Conservation (phyloP, 2,329 filamentous ascomycete species). For the Chrysoporthe austroafricana region DNA sequence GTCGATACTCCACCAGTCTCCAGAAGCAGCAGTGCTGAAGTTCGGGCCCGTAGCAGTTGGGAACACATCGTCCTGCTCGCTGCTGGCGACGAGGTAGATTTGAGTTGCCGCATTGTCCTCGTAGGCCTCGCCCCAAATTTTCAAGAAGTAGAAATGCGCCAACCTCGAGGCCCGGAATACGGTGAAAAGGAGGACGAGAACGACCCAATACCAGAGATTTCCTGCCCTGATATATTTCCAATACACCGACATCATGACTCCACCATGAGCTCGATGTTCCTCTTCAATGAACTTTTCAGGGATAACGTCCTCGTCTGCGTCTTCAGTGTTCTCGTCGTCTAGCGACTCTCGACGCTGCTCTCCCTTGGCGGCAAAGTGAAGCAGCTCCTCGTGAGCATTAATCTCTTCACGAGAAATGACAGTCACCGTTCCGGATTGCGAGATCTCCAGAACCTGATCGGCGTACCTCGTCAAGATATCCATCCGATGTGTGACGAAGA, state of each 20-base stretch:
- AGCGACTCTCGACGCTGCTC: conserved; percentile 41
- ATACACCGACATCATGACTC: conserved; percentile 76
- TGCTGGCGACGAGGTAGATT: conserved; percentile 22
- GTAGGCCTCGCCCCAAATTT: conserved; percentile 85
- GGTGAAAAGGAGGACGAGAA: conserved; percentile 65
- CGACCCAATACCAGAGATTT: conserved; percentile 71
- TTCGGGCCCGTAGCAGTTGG: background rate
- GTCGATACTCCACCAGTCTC: conserved; percentile 35
- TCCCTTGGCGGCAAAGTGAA: conserved; percentile 39
- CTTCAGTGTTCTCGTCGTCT: conserved; percentile 31
- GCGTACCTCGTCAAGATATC: conserved; percentile 76
- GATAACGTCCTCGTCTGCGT: conserved; percentile 39
- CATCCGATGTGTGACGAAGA: conserved; percentile 82
- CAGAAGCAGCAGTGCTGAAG: conserved; percentile 22
- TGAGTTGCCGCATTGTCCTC: conserved; percentile 35
- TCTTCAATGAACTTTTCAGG: conserved; percentile 76
- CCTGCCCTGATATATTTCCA: conserved; percentile 86
- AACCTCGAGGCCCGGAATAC: conserved; percentile 68
- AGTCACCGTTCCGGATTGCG: conserved; percentile 43
- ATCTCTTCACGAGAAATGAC: conserved; percentile 31
- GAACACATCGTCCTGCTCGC: conserved; percentile 14
- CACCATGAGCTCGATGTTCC: conserved; percentile 73
- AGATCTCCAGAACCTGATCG: conserved; percentile 73
- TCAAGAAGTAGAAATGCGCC: conserved; percentile 77
- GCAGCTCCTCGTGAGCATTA: conserved; percentile 47